Evolutionary conservation across 495 filamentous ascomycete genomes (phyloP).

Genomic region (Neohortaea acidophila): DNA sequence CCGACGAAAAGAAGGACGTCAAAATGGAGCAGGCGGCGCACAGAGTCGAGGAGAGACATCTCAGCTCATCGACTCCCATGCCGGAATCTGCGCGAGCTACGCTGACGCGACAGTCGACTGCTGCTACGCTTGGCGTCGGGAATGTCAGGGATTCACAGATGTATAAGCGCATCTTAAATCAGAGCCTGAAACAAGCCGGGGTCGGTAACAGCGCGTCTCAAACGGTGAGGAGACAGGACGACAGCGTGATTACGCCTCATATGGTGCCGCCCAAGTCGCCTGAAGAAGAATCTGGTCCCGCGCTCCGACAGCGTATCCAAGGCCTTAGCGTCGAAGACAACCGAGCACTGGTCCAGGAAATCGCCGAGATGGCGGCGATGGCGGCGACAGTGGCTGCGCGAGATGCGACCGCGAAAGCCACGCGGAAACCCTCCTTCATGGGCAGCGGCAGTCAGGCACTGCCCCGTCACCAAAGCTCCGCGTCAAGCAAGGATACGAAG

Average conservation of each 20-base stretch:
- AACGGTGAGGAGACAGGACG: conserved; percentile 3
- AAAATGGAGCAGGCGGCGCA: conserved; percentile 17
- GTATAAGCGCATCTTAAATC: conserved; percentile 85
- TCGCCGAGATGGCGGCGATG: conserved; percentile 84
- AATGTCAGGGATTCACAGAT: conserved; percentile 65
- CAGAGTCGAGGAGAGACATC: conserved; percentile 5
- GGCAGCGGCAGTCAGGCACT: conserved; percentile 7
- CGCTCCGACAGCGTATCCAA: conserved; percentile 35
- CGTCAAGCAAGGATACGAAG: conserved; percentile 11
- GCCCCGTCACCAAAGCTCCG: background rate
- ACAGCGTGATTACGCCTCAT: conserved; percentile 17
- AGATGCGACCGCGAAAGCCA: conserved; percentile 46
- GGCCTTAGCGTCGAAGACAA: conserved; percentile 71
- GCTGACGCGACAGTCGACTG: background rate
- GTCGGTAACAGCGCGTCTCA: conserved; percentile 22
- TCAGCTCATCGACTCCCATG: background rate
- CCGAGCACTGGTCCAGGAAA: conserved; percentile 58
- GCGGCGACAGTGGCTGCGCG: conserved; percentile 77
- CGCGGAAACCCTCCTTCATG: conserved; percentile 33
- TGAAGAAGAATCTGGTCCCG: conserved; percentile 27
- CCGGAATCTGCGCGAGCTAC: background rate
- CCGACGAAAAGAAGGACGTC: conserved; percentile 61
- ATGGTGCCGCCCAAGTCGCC: conserved; percentile 34
- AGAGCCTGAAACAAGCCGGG: conserved; percentile 70
- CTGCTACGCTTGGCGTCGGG: conserved; percentile 11